phyloP scores from a whole-genome alignment of 495 filamentous ascomycete species.

The Daldinia bambusicola region DNA sequence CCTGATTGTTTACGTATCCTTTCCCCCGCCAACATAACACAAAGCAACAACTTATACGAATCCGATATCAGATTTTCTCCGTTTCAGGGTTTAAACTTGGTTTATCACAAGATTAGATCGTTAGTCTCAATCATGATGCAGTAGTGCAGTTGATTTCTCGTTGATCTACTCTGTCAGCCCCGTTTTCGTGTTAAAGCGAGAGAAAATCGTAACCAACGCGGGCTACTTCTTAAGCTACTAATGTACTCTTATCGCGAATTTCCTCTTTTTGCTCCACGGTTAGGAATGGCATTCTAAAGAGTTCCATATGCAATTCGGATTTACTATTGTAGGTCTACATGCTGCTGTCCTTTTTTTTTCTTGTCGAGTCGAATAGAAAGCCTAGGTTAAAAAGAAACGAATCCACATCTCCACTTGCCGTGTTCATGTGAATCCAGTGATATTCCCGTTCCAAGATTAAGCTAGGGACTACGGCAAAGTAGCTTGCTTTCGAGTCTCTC shows the following conservation, averaged over 20 bases:
- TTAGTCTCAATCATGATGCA: slow-evolving; percentile 2
- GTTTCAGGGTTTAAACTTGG: slow-evolving; percentile 5
- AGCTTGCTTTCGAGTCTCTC: slow-evolving; percentile 36
- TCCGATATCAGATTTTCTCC: slow-evolving; percentile 3
- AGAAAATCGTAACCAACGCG: slow-evolving; percentile 18
- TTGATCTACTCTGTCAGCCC: slow-evolving; percentile 23
- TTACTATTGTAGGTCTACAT: slow-evolving; percentile 12
- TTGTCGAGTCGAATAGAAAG: slow-evolving; percentile 23
- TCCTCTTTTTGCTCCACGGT: slow-evolving; percentile 22
- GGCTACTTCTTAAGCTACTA: not conserved
- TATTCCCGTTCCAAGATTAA: slow-evolving; percentile 37
- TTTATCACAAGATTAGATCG: slow-evolving; percentile 2
- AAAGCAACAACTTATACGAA: not conserved
- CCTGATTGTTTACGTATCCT: not conserved
- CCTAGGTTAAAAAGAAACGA: slow-evolving; percentile 1
- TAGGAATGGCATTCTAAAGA: slow-evolving; percentile 35
- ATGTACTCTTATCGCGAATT: slow-evolving; percentile 15
- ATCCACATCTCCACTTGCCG: slow-evolving; percentile 37
- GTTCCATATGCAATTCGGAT: slow-evolving; percentile 36
- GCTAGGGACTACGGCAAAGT: slow-evolving; percentile 32
- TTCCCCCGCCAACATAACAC: not conserved
- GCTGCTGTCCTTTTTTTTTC: not conserved
- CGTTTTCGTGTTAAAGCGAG: slow-evolving; percentile 22
- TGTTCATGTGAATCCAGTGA: slow-evolving; percentile 42
- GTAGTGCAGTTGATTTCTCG: slow-evolving; percentile 20